Percentiles rank a stretch among this genome's conserved stretches.
Conservation (phyloP, 2,329 filamentous ascomycete species). For the Fusarium odoratissimum region DNA sequence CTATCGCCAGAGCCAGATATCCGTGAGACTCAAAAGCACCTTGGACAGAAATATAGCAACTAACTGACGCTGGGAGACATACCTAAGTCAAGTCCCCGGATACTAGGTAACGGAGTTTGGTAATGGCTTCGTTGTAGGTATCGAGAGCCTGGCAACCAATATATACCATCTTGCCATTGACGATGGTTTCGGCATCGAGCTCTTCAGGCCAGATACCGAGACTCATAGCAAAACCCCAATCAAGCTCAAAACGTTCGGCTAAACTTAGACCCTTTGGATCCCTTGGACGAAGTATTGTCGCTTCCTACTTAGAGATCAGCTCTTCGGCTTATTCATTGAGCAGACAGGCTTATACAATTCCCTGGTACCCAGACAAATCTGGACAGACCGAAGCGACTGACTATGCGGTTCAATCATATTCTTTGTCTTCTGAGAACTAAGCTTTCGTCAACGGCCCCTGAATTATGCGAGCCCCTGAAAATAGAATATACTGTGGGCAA, state of each 20-base stretch:
- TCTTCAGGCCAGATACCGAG: not conserved
- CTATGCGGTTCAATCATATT: not conserved
- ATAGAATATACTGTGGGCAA: not conserved
- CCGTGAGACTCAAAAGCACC: not conserved
- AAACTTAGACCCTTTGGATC: not conserved
- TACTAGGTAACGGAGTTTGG: not conserved
- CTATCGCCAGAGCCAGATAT: not conserved
- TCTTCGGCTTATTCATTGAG: not conserved
- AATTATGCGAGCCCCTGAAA: not conserved
- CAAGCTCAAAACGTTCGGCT: not conserved
- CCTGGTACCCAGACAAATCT: not conserved
- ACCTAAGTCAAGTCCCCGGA: not conserved
- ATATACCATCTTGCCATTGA: not conserved
- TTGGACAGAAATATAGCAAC: not conserved
- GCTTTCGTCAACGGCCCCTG: not conserved
- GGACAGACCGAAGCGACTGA: not conserved
- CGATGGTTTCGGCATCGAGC: not conserved
- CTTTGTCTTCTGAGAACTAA: not conserved
- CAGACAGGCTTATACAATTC: not conserved
- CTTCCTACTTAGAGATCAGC: not conserved
- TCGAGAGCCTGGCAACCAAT: not conserved
- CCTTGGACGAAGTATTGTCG: not conserved
- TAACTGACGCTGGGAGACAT: not conserved
- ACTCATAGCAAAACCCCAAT: not conserved
- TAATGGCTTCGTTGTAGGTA: not conserved